These are phyloP conservation scores for Podila clonocystis DNA, from an alignment of 192 early-diverging fungal genomes.

Conservation along the genomic window DNA sequence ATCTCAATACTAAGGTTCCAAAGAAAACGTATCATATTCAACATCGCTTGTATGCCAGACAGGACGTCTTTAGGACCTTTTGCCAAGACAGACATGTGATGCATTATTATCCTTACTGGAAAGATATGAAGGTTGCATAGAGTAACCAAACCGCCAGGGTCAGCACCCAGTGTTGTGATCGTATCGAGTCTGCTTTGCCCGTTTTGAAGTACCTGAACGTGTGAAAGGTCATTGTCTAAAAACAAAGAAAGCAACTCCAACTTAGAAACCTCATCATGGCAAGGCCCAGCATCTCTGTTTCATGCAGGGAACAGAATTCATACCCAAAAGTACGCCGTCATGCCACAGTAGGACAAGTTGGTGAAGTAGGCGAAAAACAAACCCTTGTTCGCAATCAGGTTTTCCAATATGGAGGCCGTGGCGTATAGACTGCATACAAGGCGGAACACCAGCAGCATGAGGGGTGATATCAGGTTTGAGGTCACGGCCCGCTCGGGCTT, in stretches of 20 bases:
- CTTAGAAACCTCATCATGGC: too few relatives aligned
- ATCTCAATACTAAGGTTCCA: background rate
- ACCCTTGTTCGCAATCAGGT: background rate
- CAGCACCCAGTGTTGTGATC: background rate
- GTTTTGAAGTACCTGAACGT: background rate
- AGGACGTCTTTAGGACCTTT: background rate
- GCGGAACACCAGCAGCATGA: background rate
- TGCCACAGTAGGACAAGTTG: background rate
- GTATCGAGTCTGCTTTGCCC: background rate
- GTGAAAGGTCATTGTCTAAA: background rate
- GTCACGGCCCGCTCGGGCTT: background rate
- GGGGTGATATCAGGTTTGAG: background rate
- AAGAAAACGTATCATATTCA: background rate
- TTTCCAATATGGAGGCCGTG: background rate
- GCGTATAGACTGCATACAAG: background rate
- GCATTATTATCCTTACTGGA: background rate
- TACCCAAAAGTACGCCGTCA: background rate
- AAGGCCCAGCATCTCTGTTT: too few relatives aligned
- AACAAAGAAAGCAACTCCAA: too few relatives aligned
- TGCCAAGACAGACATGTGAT: too few relatives aligned
- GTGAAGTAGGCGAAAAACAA: background rate
- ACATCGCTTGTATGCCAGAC: background rate
- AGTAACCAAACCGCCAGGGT: background rate
- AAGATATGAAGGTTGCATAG: background rate
- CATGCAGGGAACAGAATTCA: too few relatives aligned